Percentiles rank a stretch among this genome's conserved stretches.
Conservation (phyloP, 75 land plant species). For the Chamaecyparis obtusa region DNA sequence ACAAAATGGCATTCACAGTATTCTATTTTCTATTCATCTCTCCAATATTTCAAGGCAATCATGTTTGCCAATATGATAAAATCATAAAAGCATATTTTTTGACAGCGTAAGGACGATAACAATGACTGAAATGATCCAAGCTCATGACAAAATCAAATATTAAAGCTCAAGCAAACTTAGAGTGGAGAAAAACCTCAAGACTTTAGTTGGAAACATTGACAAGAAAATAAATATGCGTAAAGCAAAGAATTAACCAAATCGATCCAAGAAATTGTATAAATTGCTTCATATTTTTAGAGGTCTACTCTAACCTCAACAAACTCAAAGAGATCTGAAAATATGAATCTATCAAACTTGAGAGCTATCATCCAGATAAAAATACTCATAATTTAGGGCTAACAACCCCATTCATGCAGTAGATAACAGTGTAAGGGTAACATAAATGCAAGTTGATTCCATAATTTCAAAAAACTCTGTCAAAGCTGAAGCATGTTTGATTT, state of each 20-base stretch:
- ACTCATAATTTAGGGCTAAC: not conserved
- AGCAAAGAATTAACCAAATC: too few relatives aligned
- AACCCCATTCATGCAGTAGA: not conserved
- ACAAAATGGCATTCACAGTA: too few relatives aligned
- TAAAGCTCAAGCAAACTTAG: too few relatives aligned
- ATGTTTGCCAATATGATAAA: not conserved
- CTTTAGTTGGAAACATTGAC: too few relatives aligned
- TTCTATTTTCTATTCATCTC: not conserved
- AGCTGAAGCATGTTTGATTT: not conserved
- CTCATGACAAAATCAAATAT: too few relatives aligned
- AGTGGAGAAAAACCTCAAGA: too few relatives aligned
- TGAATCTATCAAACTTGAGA: too few relatives aligned
- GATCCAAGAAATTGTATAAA: too few relatives aligned
- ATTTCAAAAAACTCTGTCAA: too few relatives aligned
- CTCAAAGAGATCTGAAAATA: not conserved
- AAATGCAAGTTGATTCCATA: not conserved
- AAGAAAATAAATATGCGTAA: too few relatives aligned
- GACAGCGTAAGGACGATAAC: not conserved
- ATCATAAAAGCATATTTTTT: not conserved
- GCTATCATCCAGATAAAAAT: not conserved
- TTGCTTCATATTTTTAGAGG: not conserved
- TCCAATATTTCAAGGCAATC: not conserved
- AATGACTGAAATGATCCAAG: not conserved
- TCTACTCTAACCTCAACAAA: not conserved
- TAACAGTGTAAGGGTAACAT: not conserved